Evolutionary conservation across 331 rosid species (phyloP), one percentile per base, ranked within the genome.

Genomic region (Telfairia occidentalis): DNA sequence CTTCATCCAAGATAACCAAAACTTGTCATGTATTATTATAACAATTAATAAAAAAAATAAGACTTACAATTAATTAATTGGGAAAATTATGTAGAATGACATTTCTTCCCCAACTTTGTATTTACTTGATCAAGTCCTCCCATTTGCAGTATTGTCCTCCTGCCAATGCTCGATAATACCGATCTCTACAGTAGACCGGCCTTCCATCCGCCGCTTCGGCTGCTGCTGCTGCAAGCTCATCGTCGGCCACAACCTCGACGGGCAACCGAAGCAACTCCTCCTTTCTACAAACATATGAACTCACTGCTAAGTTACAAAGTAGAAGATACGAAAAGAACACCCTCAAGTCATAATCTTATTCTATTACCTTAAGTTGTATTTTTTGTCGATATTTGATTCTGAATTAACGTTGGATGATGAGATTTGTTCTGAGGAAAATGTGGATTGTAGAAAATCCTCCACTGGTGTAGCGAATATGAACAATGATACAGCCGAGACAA

Each of bases 71-170:
- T n/a, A n/a, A n/a, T 61, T 34, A 64, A 64, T 64, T 35, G 29
- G n/a, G 7, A 37, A 37, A 37, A 64, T 12, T 10, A 66, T 40
- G 37, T 21, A 42, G 53, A 42, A 42, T 66, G 32, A 45, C 19
- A 43, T 45, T 18, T 52, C 49, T 34, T 13, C 24, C 38, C 30
- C 53, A 15, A 12, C 54, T 10, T 46, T 63, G 32, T 38, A 7
- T 71, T 90, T 83, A 94, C 90, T 87, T 88, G 54, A 87, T 59
- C 74, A 92, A 85, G 78, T 95, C 96, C 57, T 95, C 98, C 90
- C 97, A 95, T 85, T 85, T 95, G 97, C 96, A 95, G 83, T 90
- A 95, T 71, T 92, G 98, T 38, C 98, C 98, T 32, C 98, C 98
- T 11, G 98, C 98, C 81, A 95, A 84, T 74, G 96, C 97, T 75